Percentiles rank a stretch among this genome's conserved stretches.
Conservation (phyloP, 306 rosid genomes). For the Lablab purpureus region DNA sequence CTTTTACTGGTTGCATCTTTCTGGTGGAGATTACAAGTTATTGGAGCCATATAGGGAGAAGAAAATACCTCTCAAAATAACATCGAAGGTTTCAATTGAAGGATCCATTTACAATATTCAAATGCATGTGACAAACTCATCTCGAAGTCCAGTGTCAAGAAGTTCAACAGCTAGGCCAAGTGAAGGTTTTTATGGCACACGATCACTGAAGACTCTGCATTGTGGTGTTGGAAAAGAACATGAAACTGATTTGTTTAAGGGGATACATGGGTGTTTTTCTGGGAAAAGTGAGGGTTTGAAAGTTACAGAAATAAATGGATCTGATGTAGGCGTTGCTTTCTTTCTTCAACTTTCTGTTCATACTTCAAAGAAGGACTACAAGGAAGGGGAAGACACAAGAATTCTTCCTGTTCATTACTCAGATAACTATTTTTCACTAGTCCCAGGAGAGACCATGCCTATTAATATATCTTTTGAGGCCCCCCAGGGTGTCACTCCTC, state of each 20-base stretch:
- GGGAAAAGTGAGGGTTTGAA: conserved; percentile 54
- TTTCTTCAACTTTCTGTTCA: conserved; percentile 87
- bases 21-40: conserved; percentile 85
- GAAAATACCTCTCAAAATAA: conserved; percentile 76
- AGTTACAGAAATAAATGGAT: conserved; percentile 63
- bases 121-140: conserved; percentile 72
- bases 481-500: conserved; percentile 77
- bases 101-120: conserved; percentile 72
- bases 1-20: conserved; percentile 88
- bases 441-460: conserved; percentile 79
- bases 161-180: conserved; percentile 45
- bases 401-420: conserved; percentile 93
- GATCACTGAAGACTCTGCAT: conserved; percentile 35
- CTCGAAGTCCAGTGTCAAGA: conserved; percentile 54
- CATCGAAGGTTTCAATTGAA: conserved; percentile 60
- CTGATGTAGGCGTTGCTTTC: conserved; percentile 82
- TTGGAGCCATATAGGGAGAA: conserved; percentile 75
- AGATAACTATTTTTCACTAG: conserved; percentile 87
- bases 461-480: conserved; percentile 71
- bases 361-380: conserved; percentile 53
- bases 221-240: conserved; percentile 45
- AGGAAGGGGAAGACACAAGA: conserved; percentile 84
- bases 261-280: conserved; percentile 54
- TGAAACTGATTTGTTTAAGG: conserved; percentile 55
- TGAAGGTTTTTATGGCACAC: conserved; percentile 49